A percentile compares a stretch with the other conserved stretches of the same genome.
Evolutionary conservation across 1,139 yeast species (phyloP).

Genomic region (Yamadazyma pseudoaaseri): DNA sequence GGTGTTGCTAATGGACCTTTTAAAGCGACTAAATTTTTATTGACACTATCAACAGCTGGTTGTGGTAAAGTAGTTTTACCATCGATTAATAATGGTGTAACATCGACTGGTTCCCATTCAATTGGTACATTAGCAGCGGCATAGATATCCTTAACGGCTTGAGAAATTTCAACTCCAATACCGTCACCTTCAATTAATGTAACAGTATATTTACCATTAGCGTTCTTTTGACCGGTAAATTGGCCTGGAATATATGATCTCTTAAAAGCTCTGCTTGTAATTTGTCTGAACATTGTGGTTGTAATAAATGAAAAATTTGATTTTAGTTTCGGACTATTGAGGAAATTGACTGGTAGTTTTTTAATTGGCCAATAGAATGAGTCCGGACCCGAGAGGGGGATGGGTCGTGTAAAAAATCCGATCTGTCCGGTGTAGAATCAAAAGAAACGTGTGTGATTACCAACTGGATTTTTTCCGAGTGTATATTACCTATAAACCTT

Average conservation of each 20-base stretch:
- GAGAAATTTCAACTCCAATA: slow-evolving; percentile 93
- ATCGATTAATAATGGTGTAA: slow-evolving; percentile 86
- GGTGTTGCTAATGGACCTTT: slow-evolving; percentile 99
- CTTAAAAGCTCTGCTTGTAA: slow-evolving; percentile 34
- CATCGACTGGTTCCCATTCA: slow-evolving; percentile 97
- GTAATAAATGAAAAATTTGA: slow-evolving; percentile 6
- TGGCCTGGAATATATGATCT: slow-evolving; percentile 51
- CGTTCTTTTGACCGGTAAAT: slow-evolving; percentile 45
- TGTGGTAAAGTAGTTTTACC: slow-evolving; percentile 95
- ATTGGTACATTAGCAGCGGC: slow-evolving; percentile 93
- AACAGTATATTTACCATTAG: slow-evolving; percentile 79
- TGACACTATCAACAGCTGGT: slow-evolving; percentile 88
- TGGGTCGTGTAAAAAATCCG: neutral
- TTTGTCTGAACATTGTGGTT: slow-evolving; percentile 42
- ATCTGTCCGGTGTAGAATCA: too few relatives aligned
- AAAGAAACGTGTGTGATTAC: too few relatives aligned
- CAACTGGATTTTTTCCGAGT: too few relatives aligned
- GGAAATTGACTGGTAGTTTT: slow-evolving; percentile 2
- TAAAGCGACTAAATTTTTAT: slow-evolving; percentile 89
- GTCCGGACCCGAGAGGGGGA: slow-evolving; percentile 4
- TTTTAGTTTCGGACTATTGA: slow-evolving; percentile 6
- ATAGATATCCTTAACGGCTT: slow-evolving; percentile 88
- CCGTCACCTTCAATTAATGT: slow-evolving; percentile 99
- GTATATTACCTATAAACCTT: too few relatives aligned
- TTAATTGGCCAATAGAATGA: slow-evolving; percentile 6